Evolutionary conservation across 2,329 filamentous ascomycete genomes (phyloP).

Genomic region (Hirsutella thompsonii): DNA sequence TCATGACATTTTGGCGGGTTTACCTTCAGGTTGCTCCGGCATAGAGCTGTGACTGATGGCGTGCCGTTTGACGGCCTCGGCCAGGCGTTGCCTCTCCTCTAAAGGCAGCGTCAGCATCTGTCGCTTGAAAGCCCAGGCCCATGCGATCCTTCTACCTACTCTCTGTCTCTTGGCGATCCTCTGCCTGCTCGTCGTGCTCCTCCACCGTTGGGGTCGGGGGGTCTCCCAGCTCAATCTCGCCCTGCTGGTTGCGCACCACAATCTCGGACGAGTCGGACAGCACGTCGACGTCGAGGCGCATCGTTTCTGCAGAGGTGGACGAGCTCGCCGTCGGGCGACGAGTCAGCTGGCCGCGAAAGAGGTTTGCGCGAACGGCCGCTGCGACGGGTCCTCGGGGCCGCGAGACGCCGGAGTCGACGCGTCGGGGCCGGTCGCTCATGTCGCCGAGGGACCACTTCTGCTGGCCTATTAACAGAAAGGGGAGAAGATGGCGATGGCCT

Average conservation of each 20-base stretch:
- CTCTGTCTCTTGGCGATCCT: slow-evolving; percentile 44
- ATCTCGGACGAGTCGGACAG: slow-evolving; percentile 40
- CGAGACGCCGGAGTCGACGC: not conserved
- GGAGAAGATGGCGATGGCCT: too few relatives aligned
- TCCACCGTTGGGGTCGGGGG: slow-evolving; percentile 39
- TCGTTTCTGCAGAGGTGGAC: slow-evolving; percentile 27
- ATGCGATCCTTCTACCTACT: slow-evolving; percentile 18
- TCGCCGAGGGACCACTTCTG: too few relatives aligned
- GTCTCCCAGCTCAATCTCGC: slow-evolving; percentile 48
- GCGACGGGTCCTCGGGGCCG: slow-evolving; percentile 4
- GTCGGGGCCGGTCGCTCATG: slow-evolving; percentile 3
- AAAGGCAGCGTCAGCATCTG: not conserved
- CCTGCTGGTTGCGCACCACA: slow-evolving; percentile 48
- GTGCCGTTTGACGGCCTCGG: slow-evolving; percentile 49
- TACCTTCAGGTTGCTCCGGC: slow-evolving; percentile 54
- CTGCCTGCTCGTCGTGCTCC: slow-evolving; percentile 42
- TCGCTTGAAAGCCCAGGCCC: not conserved
- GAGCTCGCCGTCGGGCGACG: slow-evolving; percentile 37
- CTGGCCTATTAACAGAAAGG: too few relatives aligned
- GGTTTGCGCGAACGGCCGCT: slow-evolving; percentile 22
- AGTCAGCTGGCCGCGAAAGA: slow-evolving; percentile 47
- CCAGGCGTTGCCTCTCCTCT: slow-evolving; percentile 48
- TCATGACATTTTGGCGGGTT: too few relatives aligned
- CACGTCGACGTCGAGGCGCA: slow-evolving; percentile 34
- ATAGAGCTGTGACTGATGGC: slow-evolving; percentile 39